These are phyloP conservation scores for Thalassiosira hispida DNA, from an alignment of 352 stramenopile genomes.

Conservation along the genomic window DNA sequence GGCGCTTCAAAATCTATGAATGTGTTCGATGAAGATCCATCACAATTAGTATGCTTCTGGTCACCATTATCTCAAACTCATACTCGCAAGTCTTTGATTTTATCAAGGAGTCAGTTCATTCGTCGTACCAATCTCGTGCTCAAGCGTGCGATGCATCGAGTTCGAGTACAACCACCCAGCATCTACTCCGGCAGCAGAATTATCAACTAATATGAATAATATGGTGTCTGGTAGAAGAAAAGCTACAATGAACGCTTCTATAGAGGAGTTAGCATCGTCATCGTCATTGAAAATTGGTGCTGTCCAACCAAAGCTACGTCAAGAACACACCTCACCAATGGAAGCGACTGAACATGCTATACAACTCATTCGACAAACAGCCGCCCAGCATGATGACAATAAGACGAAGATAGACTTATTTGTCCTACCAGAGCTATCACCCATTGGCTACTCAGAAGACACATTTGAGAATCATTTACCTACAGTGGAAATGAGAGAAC, in stretches of 20 bases:
- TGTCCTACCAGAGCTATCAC: slow-evolving; percentile 48
- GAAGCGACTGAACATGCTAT: slow-evolving; percentile 1
- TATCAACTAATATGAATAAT: too few species aligned
- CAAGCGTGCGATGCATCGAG: background rate
- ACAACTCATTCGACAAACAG: slow-evolving; percentile 13
- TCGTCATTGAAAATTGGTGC: slow-evolving; percentile 12
- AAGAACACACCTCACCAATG: background rate
- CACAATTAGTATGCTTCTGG: background rate
- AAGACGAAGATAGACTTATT: slow-evolving; percentile 46
- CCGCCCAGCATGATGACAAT: slow-evolving; percentile 2
- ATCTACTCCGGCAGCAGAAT: too few species aligned
- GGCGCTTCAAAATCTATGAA: too few species aligned
- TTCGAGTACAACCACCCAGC: background rate
- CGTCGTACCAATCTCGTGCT: background rate
- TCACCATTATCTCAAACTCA: background rate
- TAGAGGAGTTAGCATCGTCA: background rate
- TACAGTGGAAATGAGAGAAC: background rate
- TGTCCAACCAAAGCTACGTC: slow-evolving; percentile 9
- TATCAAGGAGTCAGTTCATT: background rate
- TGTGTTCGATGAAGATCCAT: background rate
- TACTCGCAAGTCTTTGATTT: background rate
- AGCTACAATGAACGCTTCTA: background rate
- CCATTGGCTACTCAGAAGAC: slow-evolving; percentile 45
- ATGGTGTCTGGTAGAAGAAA: background rate
- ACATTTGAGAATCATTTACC: slow-evolving; percentile 43